Base-by-base conservation (phyloP, 208 protist species). In the Polymyxa betae region DNA sequence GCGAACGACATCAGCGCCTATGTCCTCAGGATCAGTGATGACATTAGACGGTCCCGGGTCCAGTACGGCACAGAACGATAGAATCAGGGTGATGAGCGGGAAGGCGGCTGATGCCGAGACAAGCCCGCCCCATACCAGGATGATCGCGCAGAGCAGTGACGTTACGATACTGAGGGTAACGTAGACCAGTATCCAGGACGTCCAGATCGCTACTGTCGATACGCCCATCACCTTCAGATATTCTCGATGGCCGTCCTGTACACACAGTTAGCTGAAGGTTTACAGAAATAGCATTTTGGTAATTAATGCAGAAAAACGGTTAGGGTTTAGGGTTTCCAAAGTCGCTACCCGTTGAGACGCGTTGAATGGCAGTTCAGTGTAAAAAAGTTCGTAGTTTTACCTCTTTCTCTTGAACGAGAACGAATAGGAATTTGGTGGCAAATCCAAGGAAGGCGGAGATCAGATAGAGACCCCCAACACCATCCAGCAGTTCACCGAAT, bases 351-450 rank as follows among this genome's bases (percentile, higher is more conserved):
- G n/a, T n/a, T n/a, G n/a, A n/a, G n/a, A n/a, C n/a, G n/a, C n/a
- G n/a, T n/a, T n/a, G n/a, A n/a, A n/a, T n/a, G n/a, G n/a, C n/a
- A n/a, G n/a, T n/a, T n/a, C n/a, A n/a, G n/a, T n/a, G n/a, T n/a
- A n/a, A n/a, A n/a, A n/a, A n/a, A n/a, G n/a, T 29, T 29, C 54
- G 54, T 66, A 66, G 20, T 29, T n/a, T 40, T 35, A 35, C 40
- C n/a, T 82, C 72, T 35, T 82, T 82, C n/a, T 82, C 72, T 82
- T 82, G 72, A n/a, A 82, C 72, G 16, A 82, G 72, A 82, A 82
- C 72, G 40, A 82, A 82, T 20, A 82, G 72, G 10, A 82, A 43
- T 40, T 82, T 82, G n/a, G 12, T 82, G 5, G 72, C 5, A 35
- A 82, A 82, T 35, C 72, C 72, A 35, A 82, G 35, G n/a, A 40